Evolutionary conservation across 78 protist genomes (phyloP), one percentile per base, ranked within the genome.

Genomic region (Creolimax fragrantissima): DNA sequence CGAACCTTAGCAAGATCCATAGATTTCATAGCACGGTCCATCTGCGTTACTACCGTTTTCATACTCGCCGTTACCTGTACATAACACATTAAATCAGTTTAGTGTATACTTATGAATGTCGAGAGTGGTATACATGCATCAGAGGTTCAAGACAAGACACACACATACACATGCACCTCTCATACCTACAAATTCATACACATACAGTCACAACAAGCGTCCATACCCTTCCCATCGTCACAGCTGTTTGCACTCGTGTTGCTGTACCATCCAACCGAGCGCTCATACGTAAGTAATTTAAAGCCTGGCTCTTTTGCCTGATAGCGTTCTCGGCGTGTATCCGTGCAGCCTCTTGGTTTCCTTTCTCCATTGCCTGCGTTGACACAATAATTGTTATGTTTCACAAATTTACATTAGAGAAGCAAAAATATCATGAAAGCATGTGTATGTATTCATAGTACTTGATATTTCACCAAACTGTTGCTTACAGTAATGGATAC

Each of bases 261-360:
- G 99, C 97, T 4, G 97, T 98, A 17, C 98, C 99, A 43, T 98
- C 99, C 7, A 98, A 24, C 35, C 99, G 84, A 2, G 96, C 44
- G n/a, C 96, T 17, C 88, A 98, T 94, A 5, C 97, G 42, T 43
- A 98, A 88, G 42, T 95, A 96, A 89, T 97, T 98, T 58, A 96
- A 67, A 32, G 94, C 67, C 86, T 97, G 97, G 81, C 94, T 96
- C 96, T 97, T 95, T 47, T 97, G 93, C 4, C 99, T 92, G 47
- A 98, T 98, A 3, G 98, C 95, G 86, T 98, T 98, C 89, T 98
- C 97, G 17, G 99, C 98, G 86, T 97, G 96, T 37, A 97, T 98
- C 6, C 98, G 92, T 0, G 99, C 99, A 3, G 98, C 98, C 7
- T 97, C 99, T 74, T 84, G 93, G 94, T 98, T 96, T 89, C 97